Conservation (phyloP, 495 filamentous ascomycete species). For the Penicillium paradoxum region DNA sequence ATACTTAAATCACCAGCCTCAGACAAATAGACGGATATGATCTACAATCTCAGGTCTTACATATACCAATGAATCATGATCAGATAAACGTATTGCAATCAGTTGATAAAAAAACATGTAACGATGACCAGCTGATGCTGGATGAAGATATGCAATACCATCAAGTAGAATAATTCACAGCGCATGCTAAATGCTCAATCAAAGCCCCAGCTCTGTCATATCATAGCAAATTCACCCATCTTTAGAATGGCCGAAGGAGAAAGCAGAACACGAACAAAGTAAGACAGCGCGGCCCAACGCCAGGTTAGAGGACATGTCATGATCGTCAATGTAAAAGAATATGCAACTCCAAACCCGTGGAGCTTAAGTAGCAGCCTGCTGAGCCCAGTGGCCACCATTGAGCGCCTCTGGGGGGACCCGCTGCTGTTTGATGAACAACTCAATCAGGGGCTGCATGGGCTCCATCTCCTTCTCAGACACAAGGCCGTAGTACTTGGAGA, state of each 20-base stretch:
- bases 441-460: conserved; percentile 89
- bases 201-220: conserved; percentile 26
- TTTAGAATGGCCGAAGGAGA: conserved; percentile 17
- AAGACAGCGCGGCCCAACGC: conserved; percentile 33
- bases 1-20: not conserved
- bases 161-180: conserved; percentile 34
- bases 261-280: conserved; percentile 17
- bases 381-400: conserved; percentile 45
- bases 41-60: not conserved
- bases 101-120: conserved; percentile 12
- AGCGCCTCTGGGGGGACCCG: conserved; percentile 68
- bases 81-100: conserved; percentile 2
- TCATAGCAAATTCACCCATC: conserved; percentile 21
- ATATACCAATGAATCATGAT: not conserved
- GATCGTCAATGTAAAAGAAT: conserved; percentile 20
- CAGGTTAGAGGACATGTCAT: conserved; percentile 36
- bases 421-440: conserved; percentile 81
- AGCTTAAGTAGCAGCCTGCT: conserved; percentile 37
- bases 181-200: conserved; percentile 45
- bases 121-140: conserved; percentile 12
- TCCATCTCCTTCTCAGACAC: conserved; percentile 79
- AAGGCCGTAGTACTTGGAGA: conserved; percentile 78
- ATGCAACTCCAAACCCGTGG: conserved; percentile 15
- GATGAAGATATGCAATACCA: conserved; percentile 26
- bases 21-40: not conserved